Evolutionary conservation across 192 early-diverging fungal species (phyloP).

Genomic region (Gigaspora rosea): DNA sequence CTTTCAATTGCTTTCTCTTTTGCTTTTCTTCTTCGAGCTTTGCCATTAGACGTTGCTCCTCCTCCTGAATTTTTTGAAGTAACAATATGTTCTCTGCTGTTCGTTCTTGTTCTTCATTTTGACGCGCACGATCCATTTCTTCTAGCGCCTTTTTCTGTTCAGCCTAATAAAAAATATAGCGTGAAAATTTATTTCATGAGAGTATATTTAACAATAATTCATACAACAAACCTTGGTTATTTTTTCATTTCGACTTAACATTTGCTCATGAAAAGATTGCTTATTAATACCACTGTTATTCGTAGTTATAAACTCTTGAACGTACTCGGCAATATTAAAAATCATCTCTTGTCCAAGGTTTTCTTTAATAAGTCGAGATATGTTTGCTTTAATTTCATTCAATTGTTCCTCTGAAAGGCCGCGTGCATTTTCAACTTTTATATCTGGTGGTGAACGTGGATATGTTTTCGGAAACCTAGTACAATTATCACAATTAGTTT

Average conservation of each 20-base stretch:
- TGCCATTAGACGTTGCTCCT: conserved; percentile 34
- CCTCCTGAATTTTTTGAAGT: conserved; percentile 48
- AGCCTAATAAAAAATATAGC: conserved; percentile 6
- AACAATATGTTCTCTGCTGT: conserved; percentile 33
- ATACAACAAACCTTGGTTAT: conserved; percentile 42
- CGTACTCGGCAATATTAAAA: conserved; percentile 58
- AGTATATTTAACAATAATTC: neutral
- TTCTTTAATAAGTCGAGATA: conserved; percentile 41
- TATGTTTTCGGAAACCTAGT: conserved; percentile 67
- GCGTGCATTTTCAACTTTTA: conserved; percentile 50
- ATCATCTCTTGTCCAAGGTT: conserved; percentile 67
- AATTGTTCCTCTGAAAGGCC: conserved; percentile 57
- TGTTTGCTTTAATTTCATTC: conserved; percentile 43
- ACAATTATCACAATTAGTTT: conserved; percentile 34
- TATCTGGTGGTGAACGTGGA: conserved; percentile 62
- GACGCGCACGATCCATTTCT: conserved; percentile 39
- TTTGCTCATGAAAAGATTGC: conserved; percentile 58
- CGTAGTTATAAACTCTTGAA: conserved; percentile 61
- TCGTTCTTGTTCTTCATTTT: conserved; percentile 38
- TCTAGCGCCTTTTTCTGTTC: conserved; percentile 43
- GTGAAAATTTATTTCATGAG: neutral
- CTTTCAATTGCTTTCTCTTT: conserved; percentile 43
- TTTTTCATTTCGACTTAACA: conserved; percentile 53
- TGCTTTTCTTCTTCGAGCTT: conserved; percentile 48
- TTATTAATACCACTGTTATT: conserved; percentile 56